Conservation (phyloP, 2,329 filamentous ascomycete species). For the Ascochyta fabae region DNA sequence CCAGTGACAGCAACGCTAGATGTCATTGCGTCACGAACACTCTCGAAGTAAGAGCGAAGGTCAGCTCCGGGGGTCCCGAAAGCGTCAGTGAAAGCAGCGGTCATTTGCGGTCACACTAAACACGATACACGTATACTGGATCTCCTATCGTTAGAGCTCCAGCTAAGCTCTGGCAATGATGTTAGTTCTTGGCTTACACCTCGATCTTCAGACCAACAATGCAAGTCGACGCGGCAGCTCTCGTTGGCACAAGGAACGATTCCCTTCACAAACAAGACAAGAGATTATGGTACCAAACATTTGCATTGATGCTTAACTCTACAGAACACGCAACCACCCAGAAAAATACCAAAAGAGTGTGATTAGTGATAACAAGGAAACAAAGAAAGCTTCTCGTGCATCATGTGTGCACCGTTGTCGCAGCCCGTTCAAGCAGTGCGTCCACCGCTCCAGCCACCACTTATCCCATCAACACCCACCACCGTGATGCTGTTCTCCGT, state of each 20-base stretch:
- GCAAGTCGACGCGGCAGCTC: too few species aligned
- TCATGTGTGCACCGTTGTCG: background rate
- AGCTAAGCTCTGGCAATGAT: too few species aligned
- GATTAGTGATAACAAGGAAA: background rate
- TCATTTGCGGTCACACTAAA: too few species aligned
- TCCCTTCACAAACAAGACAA: background rate
- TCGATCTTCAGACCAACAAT: too few species aligned
- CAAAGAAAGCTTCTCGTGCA: background rate
- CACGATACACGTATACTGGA: too few species aligned
- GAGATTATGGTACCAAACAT: background rate
- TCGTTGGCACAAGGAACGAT: background rate
- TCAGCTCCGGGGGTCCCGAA: too few species aligned
- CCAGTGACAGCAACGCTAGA: background rate
- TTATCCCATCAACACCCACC: background rate
- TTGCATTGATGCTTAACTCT: slow-evolving; percentile 4
- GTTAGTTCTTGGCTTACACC: too few species aligned
- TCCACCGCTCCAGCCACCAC: slow-evolving; percentile 1
- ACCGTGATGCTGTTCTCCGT: background rate
- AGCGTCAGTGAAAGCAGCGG: too few species aligned
- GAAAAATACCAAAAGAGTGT: background rate
- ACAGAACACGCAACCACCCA: slow-evolving; percentile 1
- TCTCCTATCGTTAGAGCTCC: too few species aligned
- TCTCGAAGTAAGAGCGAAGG: too few species aligned
- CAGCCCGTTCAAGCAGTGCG: slow-evolving; percentile 1
- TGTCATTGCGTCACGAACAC: background rate